Percentiles rank a stretch among this genome's conserved stretches.
These are phyloP conservation scores for Pulveroboletus sp. DNA, from an alignment of 768 basidiomycete genomes.

Conservation along the genomic window DNA sequence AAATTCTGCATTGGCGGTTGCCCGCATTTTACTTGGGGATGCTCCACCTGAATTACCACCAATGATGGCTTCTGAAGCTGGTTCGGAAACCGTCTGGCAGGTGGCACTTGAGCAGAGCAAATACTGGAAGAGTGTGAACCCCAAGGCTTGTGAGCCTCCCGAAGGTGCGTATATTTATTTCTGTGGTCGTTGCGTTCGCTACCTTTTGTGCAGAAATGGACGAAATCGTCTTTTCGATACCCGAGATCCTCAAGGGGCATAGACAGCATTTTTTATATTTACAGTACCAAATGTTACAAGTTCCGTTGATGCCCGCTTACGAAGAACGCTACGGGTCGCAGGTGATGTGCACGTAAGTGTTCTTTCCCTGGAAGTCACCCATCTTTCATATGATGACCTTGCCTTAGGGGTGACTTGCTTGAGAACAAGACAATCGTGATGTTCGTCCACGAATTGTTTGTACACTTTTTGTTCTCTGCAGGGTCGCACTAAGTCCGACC, in stretches of 20 bases:
- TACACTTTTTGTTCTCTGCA: constrained; percentile 2
- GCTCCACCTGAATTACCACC: constrained; percentile 71
- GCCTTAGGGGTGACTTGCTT: constrained; percentile 66
- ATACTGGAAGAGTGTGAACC: constrained; percentile 86
- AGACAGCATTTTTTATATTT: constrained; percentile 78
- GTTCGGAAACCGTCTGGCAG: constrained; percentile 85
- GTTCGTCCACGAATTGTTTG: constrained; percentile 94
- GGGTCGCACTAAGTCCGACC: not conserved
- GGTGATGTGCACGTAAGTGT: constrained; percentile 80
- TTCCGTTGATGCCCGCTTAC: constrained; percentile 71
- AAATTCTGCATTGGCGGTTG: constrained; percentile 81
- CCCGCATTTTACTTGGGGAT: constrained; percentile 84
- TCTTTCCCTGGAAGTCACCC: not conserved
- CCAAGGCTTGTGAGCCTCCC: constrained; percentile 75
- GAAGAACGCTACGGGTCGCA: constrained; percentile 75
- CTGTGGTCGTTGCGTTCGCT: not conserved
- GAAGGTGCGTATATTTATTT: constrained; percentile 49
- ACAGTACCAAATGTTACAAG: constrained; percentile 71
- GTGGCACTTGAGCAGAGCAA: constrained; percentile 85
- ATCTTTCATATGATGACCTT: constrained; percentile 1
- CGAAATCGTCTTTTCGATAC: constrained; percentile 59
- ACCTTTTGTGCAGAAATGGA: constrained; percentile 46
- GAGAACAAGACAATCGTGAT: constrained; percentile 73
- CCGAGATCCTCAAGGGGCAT: constrained; percentile 86
- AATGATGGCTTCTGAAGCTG: constrained; percentile 70